Percentiles rank a stretch among this genome's conserved stretches.
Conservation (phyloP, 2,329 filamentous ascomycete species). For the Teratosphaeriaceae sp. region DNA sequence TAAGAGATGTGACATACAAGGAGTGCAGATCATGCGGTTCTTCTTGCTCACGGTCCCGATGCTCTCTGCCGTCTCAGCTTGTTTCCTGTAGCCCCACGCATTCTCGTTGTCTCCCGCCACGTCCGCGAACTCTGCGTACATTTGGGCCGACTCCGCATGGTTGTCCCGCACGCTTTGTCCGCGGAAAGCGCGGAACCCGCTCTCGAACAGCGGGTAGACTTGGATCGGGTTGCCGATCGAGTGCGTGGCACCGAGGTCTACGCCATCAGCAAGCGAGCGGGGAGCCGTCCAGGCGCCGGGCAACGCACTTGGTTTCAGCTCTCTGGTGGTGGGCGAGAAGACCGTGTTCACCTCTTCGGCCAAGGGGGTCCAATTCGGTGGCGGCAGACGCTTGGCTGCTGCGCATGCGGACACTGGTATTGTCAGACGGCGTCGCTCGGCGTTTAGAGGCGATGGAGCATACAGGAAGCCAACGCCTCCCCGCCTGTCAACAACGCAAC, state of each 20-base stretch:
- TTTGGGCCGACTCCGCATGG: constrained; percentile 49
- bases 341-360: constrained; percentile 42
- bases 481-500: constrained; percentile 57
- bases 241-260: constrained; percentile 52
- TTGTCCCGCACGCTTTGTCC: constrained; percentile 51
- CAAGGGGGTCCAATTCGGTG: constrained; percentile 52
- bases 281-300: constrained; percentile 7
- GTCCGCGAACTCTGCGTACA: constrained; percentile 57
- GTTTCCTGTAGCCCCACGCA: constrained; percentile 52
- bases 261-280: constrained; percentile 2
- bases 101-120: constrained; percentile 48
- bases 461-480: constrained; percentile 57
- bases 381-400: constrained; percentile 47
- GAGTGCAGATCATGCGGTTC: constrained; percentile 63
- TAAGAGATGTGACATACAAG: constrained; percentile 44
- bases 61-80: constrained; percentile 38
- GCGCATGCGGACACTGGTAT: constrained; percentile 48
- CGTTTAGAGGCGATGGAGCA: constrained; percentile 12
- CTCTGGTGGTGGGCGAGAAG: constrained; percentile 45
- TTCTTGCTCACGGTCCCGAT: constrained; percentile 50
- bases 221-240: constrained; percentile 58
- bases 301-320: constrained; percentile 26
- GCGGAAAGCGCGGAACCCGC: constrained; percentile 52
- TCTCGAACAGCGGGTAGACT: constrained; percentile 62
- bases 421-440: neutral